A percentile compares a stretch with the other conserved stretches of the same genome.
phyloP scores from a whole-genome alignment of 2,329 filamentous ascomycete species.

The Verticillium zaregamsianum region DNA sequence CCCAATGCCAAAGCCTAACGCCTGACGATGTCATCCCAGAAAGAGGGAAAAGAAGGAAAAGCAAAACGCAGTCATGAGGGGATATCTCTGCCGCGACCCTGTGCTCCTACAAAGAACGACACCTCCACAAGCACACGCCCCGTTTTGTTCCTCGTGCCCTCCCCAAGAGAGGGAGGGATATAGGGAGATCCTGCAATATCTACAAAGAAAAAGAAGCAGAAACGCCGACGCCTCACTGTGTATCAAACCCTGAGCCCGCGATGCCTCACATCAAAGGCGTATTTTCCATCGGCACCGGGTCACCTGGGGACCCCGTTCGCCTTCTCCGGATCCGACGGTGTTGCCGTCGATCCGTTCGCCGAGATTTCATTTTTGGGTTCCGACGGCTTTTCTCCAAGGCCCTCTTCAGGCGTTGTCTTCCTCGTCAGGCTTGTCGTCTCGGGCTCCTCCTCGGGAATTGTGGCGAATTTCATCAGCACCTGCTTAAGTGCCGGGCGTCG shows the following conservation, averaged over 20 bases:
- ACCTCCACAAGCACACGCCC: neutral
- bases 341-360: constrained; percentile 3
- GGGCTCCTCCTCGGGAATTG: constrained; percentile 74
- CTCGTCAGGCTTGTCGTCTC: constrained; percentile 32
- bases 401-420: constrained; percentile 22
- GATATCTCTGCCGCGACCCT: neutral
- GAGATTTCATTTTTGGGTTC: constrained; percentile 17
- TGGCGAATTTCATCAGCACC: constrained; percentile 78
- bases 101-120: neutral
- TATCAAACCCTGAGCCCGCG: neutral
- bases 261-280: neutral
- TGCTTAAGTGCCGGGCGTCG: constrained; percentile 80
- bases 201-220: neutral
- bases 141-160: neutral
- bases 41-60: neutral
- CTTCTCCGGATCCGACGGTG: neutral
- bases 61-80: neutral
- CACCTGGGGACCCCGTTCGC: neutral
- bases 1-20: neutral
- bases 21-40: neutral
- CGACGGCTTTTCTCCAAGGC: neutral
- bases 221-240: neutral
- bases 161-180: neutral
- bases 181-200: neutral
- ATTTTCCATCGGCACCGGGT: neutral